A percentile compares a stretch with the other conserved stretches of the same genome.
phyloP scores from a whole-genome alignment of 2,329 filamentous ascomycete species.

The Hypomyces perniciosus region DNA sequence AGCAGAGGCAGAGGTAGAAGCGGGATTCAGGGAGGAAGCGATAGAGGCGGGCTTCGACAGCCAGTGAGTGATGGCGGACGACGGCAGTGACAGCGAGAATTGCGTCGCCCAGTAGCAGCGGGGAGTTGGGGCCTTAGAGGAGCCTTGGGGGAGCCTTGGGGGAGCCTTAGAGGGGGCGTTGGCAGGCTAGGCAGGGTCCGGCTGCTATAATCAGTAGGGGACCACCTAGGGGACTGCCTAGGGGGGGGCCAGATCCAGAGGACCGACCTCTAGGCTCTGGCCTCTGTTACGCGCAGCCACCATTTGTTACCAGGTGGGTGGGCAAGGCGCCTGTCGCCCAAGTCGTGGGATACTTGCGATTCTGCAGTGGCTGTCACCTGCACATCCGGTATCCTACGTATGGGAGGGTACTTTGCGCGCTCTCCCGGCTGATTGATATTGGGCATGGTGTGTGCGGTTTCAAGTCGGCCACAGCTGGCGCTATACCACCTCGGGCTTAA shows the following conservation, averaged over 20 bases:
- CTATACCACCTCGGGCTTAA: slow-evolving; percentile 17
- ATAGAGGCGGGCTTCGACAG: not conserved
- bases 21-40: not conserved
- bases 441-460: slow-evolving; percentile 20
- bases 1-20: not conserved
- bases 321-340: too few relatives aligned
- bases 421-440: not conserved
- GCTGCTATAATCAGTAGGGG: not conserved
- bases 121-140: not conserved
- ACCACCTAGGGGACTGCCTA: not conserved
- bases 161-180: too few relatives aligned
- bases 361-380: too few relatives aligned
- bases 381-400: too few relatives aligned
- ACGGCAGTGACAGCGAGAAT: not conserved
- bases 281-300: too few relatives aligned
- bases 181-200: not conserved
- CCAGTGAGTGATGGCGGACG: too few relatives aligned
- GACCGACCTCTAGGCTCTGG: too few relatives aligned
- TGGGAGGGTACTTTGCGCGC: too few relatives aligned
- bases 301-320: too few relatives aligned
- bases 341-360: too few relatives aligned
- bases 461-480: slow-evolving; percentile 20
- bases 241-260: not conserved
- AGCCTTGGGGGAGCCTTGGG: too few relatives aligned
- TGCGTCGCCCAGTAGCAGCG: not conserved